Evolutionary conservation across 164 flowering plant genomes (phyloP).

Genomic region (Stephania yunnanensis): DNA sequence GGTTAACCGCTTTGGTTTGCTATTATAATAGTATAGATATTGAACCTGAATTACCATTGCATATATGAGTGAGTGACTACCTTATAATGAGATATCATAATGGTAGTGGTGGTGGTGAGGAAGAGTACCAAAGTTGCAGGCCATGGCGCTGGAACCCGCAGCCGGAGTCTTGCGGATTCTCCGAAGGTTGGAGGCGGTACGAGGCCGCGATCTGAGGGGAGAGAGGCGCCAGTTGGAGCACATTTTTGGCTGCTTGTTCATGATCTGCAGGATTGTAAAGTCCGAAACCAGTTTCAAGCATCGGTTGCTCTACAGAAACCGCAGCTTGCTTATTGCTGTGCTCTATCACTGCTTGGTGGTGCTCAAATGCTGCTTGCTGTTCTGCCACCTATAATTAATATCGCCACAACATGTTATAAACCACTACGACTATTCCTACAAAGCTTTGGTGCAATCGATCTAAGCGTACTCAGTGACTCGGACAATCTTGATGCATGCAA

Average conservation of each 20-base stretch:
- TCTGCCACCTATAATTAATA: constrained; percentile 21
- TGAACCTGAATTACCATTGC: no score
- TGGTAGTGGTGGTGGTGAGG: not conserved
- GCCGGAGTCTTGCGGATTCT: constrained; percentile 38
- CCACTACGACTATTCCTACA: no score
- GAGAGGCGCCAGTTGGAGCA: constrained; percentile 43
- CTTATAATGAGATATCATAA: not conserved
- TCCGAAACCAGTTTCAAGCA: constrained; percentile 33
- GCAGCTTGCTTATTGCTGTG: constrained; percentile 14
- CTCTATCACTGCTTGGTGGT: constrained; percentile 25
- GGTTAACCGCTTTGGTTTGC: no score
- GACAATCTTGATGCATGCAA: no score
- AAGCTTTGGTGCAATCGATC: no score
- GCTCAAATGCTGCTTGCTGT: constrained; percentile 29
- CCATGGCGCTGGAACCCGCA: constrained; percentile 17
- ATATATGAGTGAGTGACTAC: not conserved
- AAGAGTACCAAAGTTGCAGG: constrained; percentile 22
- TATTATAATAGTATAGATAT: no score
- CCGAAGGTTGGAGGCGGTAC: constrained; percentile 42
- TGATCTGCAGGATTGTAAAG: constrained; percentile 22
- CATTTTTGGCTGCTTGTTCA: constrained; percentile 31
- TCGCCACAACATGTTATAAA: not conserved
- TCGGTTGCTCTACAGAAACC: constrained; percentile 19
- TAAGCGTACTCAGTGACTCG: no score
- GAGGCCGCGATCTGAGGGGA: constrained; percentile 23